A percentile compares a stretch with the other conserved stretches of the same genome.
These are phyloP conservation scores for Neonectria ditissima DNA, from an alignment of 2,329 filamentous ascomycete species.

Conservation along the genomic window DNA sequence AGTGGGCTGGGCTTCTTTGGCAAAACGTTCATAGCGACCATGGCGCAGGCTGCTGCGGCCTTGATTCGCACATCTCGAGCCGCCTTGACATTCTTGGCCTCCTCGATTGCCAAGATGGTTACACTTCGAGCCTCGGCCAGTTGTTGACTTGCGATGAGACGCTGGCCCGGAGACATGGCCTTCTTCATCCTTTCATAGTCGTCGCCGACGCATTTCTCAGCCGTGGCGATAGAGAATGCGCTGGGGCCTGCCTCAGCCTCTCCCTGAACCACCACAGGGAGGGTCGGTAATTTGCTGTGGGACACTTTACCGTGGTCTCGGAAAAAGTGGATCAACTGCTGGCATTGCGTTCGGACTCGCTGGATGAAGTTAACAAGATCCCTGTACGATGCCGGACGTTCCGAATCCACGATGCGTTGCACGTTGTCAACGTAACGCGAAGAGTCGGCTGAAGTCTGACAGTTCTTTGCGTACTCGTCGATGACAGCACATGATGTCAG, in stretches of 20 bases:
- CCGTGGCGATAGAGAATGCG: slow-evolving; percentile 89
- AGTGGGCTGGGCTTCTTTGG: slow-evolving; percentile 94
- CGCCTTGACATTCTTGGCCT: slow-evolving; percentile 82
- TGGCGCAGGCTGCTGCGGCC: slow-evolving; percentile 85
- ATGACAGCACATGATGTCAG: slow-evolving; percentile 85
- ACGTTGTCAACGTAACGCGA: slow-evolving; percentile 72
- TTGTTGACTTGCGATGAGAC: slow-evolving; percentile 83
- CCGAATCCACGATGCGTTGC: slow-evolving; percentile 81
- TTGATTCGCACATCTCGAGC: slow-evolving; percentile 87
- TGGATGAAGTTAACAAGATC: slow-evolving; percentile 93
- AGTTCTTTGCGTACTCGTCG: slow-evolving; percentile 84
- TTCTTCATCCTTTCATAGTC: slow-evolving; percentile 93
- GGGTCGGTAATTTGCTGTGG: slow-evolving; percentile 77
- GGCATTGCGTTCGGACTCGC: slow-evolving; percentile 89
- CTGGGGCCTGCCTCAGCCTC: slow-evolving; percentile 91
- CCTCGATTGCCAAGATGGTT: slow-evolving; percentile 78
- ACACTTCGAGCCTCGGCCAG: slow-evolving; percentile 81
- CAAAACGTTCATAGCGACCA: slow-evolving; percentile 87
- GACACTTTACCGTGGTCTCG: slow-evolving; percentile 88
- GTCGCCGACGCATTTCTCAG: slow-evolving; percentile 85
- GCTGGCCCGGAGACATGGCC: slow-evolving; percentile 86
- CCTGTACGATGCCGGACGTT: slow-evolving; percentile 84
- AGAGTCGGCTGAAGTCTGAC: slow-evolving; percentile 54
- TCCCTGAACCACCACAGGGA: slow-evolving; percentile 94
- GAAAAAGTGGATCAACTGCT: slow-evolving; percentile 91